A percentile compares a stretch with the other conserved stretches of the same genome.
Evolutionary conservation across 257 asterid genomes (phyloP).

Genomic region (Petunia axillaris): DNA sequence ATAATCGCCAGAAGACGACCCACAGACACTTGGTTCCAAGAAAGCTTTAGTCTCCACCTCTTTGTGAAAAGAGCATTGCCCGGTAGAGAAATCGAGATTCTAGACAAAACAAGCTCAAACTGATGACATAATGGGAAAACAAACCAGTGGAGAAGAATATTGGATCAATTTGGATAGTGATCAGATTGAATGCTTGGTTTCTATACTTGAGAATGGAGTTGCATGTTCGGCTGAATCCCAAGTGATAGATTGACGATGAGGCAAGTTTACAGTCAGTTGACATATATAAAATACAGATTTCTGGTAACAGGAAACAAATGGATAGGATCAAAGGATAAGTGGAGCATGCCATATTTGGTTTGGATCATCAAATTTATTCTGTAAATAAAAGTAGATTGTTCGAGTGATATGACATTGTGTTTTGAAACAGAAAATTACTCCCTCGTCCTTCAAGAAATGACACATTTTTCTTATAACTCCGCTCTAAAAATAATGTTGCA

Average conservation of each 20-base stretch:
- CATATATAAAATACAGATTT: constrained; percentile 9
- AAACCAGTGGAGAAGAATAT: neutral
- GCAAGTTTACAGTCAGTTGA: constrained; percentile 26
- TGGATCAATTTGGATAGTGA: neutral
- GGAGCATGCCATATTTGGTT: too few relatives aligned
- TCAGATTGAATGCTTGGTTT: constrained; percentile 25
- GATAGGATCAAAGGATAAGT: neutral
- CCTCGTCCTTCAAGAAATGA: too few relatives aligned
- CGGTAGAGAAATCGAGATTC: constrained; percentile 26
- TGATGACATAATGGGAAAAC: constrained; percentile 21
- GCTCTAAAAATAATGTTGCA: too few relatives aligned
- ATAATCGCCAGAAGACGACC: constrained; percentile 42
- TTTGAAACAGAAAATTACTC: too few relatives aligned
- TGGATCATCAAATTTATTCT: too few relatives aligned
- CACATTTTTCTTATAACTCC: too few relatives aligned
- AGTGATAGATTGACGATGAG: constrained; percentile 30
- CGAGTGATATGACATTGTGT: too few relatives aligned
- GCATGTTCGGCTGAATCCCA: constrained; percentile 32
- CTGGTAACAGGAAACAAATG: neutral
- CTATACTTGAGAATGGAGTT: constrained; percentile 30
- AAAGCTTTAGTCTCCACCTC: constrained; percentile 33
- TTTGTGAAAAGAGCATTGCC: constrained; percentile 27
- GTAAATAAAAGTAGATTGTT: too few relatives aligned
- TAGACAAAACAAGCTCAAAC: constrained; percentile 35
- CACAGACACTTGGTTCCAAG: constrained; percentile 30